Evolutionary conservation across 2,329 filamentous ascomycete species (phyloP).

Genomic region (Cordyceps fumosorosea): DNA sequence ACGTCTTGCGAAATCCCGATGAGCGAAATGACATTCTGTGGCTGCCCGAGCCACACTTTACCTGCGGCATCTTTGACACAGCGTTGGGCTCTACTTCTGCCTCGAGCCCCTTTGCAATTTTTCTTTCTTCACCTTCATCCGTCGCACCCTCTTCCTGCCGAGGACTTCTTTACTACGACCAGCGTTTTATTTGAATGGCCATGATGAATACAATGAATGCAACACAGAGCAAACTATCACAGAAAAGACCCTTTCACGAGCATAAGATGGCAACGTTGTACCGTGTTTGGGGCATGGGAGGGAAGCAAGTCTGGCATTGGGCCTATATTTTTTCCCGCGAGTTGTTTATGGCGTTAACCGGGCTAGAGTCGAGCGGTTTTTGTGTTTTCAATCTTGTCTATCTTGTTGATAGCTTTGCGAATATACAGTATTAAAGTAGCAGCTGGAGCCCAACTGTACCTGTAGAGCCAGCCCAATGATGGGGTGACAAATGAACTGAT

Average conservation of each 20-base stretch:
- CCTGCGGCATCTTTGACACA: no score
- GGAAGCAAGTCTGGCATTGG: conserved; percentile 1
- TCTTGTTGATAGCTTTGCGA: background rate
- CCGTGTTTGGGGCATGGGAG: conserved; percentile 6
- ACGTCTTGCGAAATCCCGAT: background rate
- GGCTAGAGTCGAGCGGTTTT: conserved; percentile 4
- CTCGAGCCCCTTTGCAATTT: background rate
- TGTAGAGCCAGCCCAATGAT: no score
- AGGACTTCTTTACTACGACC: background rate
- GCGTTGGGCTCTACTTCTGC: background rate
- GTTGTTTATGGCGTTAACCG: conserved; percentile 5
- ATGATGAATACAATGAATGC: conserved; percentile 13
- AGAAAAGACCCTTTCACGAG: conserved; percentile 5
- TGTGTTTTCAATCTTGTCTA: background rate
- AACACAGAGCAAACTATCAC: conserved; percentile 14
- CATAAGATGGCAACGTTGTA: conserved; percentile 7
- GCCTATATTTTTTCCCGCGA: background rate
- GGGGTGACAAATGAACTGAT: background rate
- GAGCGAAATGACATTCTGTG: background rate
- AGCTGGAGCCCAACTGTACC: background rate
- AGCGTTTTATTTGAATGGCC: conserved; percentile 5
- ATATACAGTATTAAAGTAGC: background rate
- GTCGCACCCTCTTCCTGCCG: background rate
- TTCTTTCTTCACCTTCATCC: background rate
- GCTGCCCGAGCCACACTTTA: background rate